phyloP scores from a whole-genome alignment of 768 basidiomycete species.

The Boletus reticuloceps region DNA sequence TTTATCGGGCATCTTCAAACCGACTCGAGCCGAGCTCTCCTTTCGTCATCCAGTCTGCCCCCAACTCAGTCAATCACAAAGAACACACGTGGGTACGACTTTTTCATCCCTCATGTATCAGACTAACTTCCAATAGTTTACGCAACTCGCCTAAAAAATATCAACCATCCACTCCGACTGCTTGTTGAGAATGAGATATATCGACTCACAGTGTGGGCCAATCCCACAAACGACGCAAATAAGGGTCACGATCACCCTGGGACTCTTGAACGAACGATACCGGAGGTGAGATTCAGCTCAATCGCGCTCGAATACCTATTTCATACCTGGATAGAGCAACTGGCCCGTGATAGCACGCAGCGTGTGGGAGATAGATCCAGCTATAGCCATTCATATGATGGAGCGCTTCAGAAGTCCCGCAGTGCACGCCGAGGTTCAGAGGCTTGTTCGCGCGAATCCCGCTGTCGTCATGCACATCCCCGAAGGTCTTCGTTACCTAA shows the following conservation, averaged over 20 bases:
- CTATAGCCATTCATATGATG: constrained; percentile 77
- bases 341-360: constrained; percentile 71
- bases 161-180: constrained; percentile 74
- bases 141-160: constrained; percentile 54
- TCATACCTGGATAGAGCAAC: constrained; percentile 39
- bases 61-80: constrained; percentile 45
- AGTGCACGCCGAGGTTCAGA: constrained; percentile 70
- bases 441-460: constrained; percentile 72
- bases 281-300: constrained; percentile 48
- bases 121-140: constrained; percentile 45
- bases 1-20: constrained; percentile 75
- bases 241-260: constrained; percentile 62
- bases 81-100: constrained; percentile 37
- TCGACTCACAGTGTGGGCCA: constrained; percentile 85
- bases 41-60: constrained; percentile 61
- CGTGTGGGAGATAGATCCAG: constrained; percentile 81
- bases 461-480: constrained; percentile 67
- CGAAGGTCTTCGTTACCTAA: constrained; percentile 76
- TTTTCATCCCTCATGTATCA: neutral
- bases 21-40: constrained; percentile 62
- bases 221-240: constrained; percentile 75
- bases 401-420: constrained; percentile 79
- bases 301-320: neutral
- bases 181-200: constrained; percentile 90
- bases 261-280: constrained; percentile 53